phyloP scores from a whole-genome alignment of 2,329 filamentous ascomycete species.

The Paecilomyces niveus region DNA sequence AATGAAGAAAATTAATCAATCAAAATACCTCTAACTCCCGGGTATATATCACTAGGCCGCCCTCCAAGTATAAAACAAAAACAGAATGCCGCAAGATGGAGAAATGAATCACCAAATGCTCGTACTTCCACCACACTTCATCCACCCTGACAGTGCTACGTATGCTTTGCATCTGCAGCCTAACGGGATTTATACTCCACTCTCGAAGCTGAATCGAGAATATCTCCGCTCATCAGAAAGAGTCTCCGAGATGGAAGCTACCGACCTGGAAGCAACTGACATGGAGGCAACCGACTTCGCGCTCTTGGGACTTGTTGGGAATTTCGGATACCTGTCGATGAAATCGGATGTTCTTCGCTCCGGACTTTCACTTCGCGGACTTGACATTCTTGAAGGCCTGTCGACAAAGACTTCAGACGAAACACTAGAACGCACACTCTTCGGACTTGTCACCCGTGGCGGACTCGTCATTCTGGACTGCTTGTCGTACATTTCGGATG shows the following conservation, averaged over 20 bases:
- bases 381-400: not conserved
- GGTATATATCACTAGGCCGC: not conserved
- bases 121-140: not conserved
- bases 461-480: not conserved
- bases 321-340: not conserved
- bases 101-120: not conserved
- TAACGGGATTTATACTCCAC: not conserved
- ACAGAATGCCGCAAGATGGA: not conserved
- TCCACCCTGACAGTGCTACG: not conserved
- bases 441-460: not conserved
- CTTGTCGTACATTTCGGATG: not conserved
- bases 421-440: not conserved
- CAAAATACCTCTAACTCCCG: not conserved
- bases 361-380: not conserved
- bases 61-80: not conserved
- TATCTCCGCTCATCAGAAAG: not conserved
- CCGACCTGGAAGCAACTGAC: not conserved
- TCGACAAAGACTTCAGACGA: not conserved
- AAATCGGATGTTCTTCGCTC: not conserved
- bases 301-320: not conserved
- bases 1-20: not conserved
- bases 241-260: not conserved
- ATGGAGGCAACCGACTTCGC: not conserved
- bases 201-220: not conserved
- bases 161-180: not conserved